phyloP scores from a whole-genome alignment of 345 rosid genomes.

The Populus tremula region DNA sequence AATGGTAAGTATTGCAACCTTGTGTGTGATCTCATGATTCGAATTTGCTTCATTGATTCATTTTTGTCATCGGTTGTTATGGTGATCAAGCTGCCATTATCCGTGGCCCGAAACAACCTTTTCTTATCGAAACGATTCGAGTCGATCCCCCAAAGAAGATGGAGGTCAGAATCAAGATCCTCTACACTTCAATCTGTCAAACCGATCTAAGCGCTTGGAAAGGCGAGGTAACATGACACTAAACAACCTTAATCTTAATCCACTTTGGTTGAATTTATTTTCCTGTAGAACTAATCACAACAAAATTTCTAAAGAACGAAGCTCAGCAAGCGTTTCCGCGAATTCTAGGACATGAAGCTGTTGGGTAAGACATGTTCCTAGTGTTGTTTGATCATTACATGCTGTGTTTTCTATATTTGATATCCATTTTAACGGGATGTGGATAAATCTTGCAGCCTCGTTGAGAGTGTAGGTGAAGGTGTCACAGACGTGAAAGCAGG shows the following conservation, averaged over 20 bases:
- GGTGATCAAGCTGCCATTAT: constrained; percentile 54
- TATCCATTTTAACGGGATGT: background rate
- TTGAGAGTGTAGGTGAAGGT: constrained; percentile 70
- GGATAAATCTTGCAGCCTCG: constrained; percentile 31
- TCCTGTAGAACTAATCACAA: background rate
- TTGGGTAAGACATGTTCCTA: constrained; percentile 42
- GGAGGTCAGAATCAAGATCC: constrained; percentile 64
- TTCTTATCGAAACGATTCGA: constrained; percentile 48
- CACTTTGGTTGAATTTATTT: no score
- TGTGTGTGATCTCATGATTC: background rate
- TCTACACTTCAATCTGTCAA: constrained; percentile 64
- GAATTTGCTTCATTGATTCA: background rate
- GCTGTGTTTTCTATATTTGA: background rate
- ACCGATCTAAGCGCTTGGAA: constrained; percentile 62
- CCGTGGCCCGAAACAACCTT: constrained; percentile 52
- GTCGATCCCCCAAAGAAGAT: constrained; percentile 60
- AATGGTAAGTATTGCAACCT: constrained; percentile 19
- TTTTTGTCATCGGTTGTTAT: no score
- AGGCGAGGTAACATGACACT: constrained; percentile 42
- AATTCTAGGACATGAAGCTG: constrained; percentile 77
- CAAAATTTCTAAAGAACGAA: constrained; percentile 40
- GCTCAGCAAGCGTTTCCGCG: constrained; percentile 60
- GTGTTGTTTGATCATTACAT: background rate
- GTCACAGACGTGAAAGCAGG: constrained; percentile 54
- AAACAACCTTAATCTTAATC: background rate